These are phyloP conservation scores for Erodium texanum DNA, from an alignment of 441 rosid genomes.

Conservation along the genomic window DNA sequence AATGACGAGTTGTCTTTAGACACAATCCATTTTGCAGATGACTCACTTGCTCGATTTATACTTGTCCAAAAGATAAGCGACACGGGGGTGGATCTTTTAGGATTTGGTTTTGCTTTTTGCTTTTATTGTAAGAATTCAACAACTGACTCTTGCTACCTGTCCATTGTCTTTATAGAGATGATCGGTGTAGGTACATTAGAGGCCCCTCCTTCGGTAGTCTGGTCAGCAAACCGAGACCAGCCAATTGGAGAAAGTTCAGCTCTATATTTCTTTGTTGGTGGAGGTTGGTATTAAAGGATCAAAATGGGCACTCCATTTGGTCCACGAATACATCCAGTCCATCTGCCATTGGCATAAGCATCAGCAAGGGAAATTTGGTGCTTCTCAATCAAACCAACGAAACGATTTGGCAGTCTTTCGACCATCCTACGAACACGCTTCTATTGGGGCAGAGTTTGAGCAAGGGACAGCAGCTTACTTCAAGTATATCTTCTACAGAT, in stretches of 20 bases:
- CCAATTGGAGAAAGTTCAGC: neutral
- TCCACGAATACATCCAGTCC: neutral
- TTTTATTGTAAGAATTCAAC: neutral
- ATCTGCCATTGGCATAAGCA: neutral
- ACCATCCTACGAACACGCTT: constrained; percentile 20
- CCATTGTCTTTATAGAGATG: neutral
- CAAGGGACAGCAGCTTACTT: neutral
- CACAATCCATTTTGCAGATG: neutral
- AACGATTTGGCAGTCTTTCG: constrained; percentile 15
- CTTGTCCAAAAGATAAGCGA: neutral
- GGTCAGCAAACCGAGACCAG: neutral
- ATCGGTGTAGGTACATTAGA: neutral
- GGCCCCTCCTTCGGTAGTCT: neutral
- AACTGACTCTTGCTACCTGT: neutral
- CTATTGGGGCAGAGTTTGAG: constrained; percentile 5
- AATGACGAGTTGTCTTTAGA: neutral
- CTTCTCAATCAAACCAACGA: neutral
- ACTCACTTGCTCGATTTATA: neutral
- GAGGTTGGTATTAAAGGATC: neutral
- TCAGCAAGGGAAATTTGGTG: neutral
- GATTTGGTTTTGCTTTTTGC: neutral
- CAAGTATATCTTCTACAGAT: constrained; percentile 12
- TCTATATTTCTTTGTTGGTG: neutral
- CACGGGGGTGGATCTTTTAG: neutral
- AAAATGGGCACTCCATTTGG: neutral